Percentiles rank a stretch among this genome's conserved stretches.
These are phyloP conservation scores for Boletus sp. DNA, from an alignment of 768 basidiomycete species.

Conservation along the genomic window DNA sequence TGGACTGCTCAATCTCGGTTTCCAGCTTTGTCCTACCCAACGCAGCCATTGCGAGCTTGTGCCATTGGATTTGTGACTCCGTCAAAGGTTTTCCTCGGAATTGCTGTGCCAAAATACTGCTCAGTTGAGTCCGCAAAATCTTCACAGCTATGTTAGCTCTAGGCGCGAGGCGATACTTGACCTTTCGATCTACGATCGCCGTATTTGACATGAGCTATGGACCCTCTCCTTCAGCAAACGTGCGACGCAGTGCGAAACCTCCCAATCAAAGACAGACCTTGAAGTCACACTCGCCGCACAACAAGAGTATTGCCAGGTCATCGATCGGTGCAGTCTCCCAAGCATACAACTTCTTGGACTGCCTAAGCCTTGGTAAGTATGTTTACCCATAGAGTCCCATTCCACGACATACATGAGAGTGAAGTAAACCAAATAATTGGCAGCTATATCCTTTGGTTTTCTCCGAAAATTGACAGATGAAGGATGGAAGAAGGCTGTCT, in stretches of 20 bases:
- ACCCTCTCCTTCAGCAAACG: slow-evolving; percentile 2
- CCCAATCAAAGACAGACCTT: slow-evolving; percentile 48
- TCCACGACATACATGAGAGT: slow-evolving; percentile 67
- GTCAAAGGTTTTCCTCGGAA: slow-evolving; percentile 61
- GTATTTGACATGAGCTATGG: slow-evolving; percentile 65
- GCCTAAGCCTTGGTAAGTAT: slow-evolving; percentile 48
- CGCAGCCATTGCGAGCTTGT: slow-evolving; percentile 61
- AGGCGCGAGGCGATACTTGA: slow-evolving; percentile 65
- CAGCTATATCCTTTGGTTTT: slow-evolving; percentile 65
- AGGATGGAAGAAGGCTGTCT: slow-evolving; percentile 77
- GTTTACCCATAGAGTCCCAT: neutral
- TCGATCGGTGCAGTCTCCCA: slow-evolving; percentile 94
- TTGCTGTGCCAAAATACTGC: slow-evolving; percentile 55
- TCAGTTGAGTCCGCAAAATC: slow-evolving; percentile 63
- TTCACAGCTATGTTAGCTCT: slow-evolving; percentile 81
- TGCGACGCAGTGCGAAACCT: neutral
- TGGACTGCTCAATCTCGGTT: slow-evolving; percentile 17
- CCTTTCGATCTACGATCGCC: slow-evolving; percentile 81
- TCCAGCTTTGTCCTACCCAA: slow-evolving; percentile 51
- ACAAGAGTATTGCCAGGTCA: slow-evolving; percentile 71
- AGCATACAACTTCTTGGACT: slow-evolving; percentile 87
- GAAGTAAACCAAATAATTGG: slow-evolving; percentile 77
- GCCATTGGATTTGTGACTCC: slow-evolving; percentile 65
- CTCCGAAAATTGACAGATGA: slow-evolving; percentile 85
- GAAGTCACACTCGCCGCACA: slow-evolving; percentile 90